These are phyloP conservation scores for Coemansia aciculifera DNA, from an alignment of 192 early-diverging fungal genomes.

Conservation along the genomic window DNA sequence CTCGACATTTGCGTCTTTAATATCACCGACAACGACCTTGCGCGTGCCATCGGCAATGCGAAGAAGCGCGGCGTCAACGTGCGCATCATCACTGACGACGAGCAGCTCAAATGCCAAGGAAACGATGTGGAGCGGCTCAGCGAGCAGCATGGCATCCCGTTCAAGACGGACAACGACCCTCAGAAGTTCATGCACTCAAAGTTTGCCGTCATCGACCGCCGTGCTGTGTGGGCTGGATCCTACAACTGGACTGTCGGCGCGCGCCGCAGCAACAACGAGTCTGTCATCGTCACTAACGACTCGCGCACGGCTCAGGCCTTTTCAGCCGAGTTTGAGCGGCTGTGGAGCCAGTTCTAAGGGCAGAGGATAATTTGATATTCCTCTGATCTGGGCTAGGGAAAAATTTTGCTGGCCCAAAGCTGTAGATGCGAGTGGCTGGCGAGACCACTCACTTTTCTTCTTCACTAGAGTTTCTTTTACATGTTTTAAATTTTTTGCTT, in stretches of 20 bases:
- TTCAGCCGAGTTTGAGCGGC: slow-evolving; percentile 61
- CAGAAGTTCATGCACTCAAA: slow-evolving; percentile 69
- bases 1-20: slow-evolving; percentile 75
- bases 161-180: slow-evolving; percentile 54
- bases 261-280: slow-evolving; percentile 68
- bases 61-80: slow-evolving; percentile 58
- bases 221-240: slow-evolving; percentile 62
- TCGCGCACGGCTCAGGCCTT: slow-evolving; percentile 59
- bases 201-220: slow-evolving; percentile 65
- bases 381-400: not conserved
- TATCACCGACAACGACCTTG: slow-evolving; percentile 72
- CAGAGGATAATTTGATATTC: not conserved
- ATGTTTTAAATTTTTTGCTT: slow-evolving; percentile 18
- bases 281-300: slow-evolving; percentile 66
- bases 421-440: not conserved
- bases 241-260: slow-evolving; percentile 57
- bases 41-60: slow-evolving; percentile 64
- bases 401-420: not conserved
- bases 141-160: slow-evolving; percentile 52
- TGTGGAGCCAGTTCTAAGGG: slow-evolving; percentile 62
- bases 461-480: not conserved
- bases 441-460: not conserved
- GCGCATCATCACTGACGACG: slow-evolving; percentile 74
- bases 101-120: slow-evolving; percentile 60
- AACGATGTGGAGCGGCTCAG: slow-evolving; percentile 58